These are phyloP conservation scores for Trichoderma arundinaceum DNA, from an alignment of 2,329 filamentous ascomycete species.

Conservation along the genomic window DNA sequence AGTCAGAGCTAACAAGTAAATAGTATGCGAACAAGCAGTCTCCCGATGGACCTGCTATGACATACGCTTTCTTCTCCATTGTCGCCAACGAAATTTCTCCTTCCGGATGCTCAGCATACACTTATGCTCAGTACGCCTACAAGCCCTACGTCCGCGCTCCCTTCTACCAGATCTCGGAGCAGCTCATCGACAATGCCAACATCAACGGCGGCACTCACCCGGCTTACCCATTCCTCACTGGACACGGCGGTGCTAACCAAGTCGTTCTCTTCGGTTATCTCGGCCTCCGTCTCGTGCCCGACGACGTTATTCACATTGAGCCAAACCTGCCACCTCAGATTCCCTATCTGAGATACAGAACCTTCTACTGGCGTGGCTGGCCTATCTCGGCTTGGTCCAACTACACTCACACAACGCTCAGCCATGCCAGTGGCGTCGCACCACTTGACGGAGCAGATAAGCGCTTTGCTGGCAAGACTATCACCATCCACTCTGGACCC, in stretches of 20 bases:
- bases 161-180: conserved; percentile 74
- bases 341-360: conserved; percentile 52
- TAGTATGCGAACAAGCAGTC: conserved; percentile 43
- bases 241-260: conserved; percentile 72
- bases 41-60: conserved; percentile 73
- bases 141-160: conserved; percentile 68
- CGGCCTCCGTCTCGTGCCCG: conserved; percentile 64
- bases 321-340: conserved; percentile 64
- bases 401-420: conserved; percentile 37
- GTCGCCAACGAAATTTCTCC: conserved; percentile 69
- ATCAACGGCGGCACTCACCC: conserved; percentile 58
- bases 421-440: conserved; percentile 42
- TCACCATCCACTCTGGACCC: conserved; percentile 63
- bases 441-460: conserved; percentile 58
- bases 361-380: conserved; percentile 42
- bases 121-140: conserved; percentile 67
- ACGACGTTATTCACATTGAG: conserved; percentile 63
- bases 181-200: conserved; percentile 66
- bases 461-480: conserved; percentile 57
- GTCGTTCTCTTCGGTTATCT: conserved; percentile 71
- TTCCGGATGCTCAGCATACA: conserved; percentile 71
- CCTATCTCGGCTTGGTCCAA: conserved; percentile 38
- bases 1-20: conserved; percentile 58
- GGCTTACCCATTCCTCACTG: conserved; percentile 73
- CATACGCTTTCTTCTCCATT: conserved; percentile 71